These are phyloP conservation scores for Tylopilus sp. DNA, from an alignment of 1,284 basidiomycete genomes.

Conservation along the genomic window DNA sequence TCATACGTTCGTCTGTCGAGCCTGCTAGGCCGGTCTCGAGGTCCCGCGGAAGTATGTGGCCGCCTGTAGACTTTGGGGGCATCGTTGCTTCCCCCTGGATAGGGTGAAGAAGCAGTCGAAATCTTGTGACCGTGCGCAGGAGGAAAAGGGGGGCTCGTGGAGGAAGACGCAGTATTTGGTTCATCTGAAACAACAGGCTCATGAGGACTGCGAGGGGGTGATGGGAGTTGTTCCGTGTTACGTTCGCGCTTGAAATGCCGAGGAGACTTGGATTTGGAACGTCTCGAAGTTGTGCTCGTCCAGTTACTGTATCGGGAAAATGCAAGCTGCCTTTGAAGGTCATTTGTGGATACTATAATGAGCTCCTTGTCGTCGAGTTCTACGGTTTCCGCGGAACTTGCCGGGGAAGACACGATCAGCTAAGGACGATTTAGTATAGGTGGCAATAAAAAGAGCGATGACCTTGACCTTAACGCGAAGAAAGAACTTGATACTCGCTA, in stretches of 20 bases:
- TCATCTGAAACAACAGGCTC: constrained; percentile 10
- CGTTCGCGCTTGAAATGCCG: constrained; percentile 40
- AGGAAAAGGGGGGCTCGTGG: constrained; percentile 7
- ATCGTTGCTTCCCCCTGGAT: constrained; percentile 16
- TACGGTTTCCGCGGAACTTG: constrained; percentile 53
- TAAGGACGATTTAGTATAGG: constrained; percentile 27
- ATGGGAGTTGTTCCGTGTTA: constrained; percentile 37
- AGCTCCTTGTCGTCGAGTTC: constrained; percentile 69
- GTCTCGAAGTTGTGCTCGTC: constrained; percentile 33
- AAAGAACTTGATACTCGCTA: constrained; percentile 68
- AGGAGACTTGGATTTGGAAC: constrained; percentile 62
- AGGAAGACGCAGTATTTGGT: constrained; percentile 5
- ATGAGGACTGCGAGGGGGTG: constrained; percentile 31
- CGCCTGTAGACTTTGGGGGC: constrained; percentile 25
- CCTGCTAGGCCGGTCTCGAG: constrained; percentile 49
- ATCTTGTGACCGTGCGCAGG: constrained; percentile 26
- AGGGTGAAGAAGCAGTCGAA: constrained; percentile 35
- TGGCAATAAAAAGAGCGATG: constrained; percentile 4
- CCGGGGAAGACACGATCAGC: constrained; percentile 56
- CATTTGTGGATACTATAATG: constrained; percentile 61
- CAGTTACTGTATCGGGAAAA: constrained; percentile 56
- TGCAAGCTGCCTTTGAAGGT: constrained; percentile 63
- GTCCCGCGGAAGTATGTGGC: constrained; percentile 68
- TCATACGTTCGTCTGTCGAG: constrained; percentile 25
- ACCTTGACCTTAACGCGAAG: constrained; percentile 58